These are phyloP conservation scores for Aspergillus bertholletiae DNA, from an alignment of 495 filamentous ascomycete genomes.

Conservation along the genomic window DNA sequence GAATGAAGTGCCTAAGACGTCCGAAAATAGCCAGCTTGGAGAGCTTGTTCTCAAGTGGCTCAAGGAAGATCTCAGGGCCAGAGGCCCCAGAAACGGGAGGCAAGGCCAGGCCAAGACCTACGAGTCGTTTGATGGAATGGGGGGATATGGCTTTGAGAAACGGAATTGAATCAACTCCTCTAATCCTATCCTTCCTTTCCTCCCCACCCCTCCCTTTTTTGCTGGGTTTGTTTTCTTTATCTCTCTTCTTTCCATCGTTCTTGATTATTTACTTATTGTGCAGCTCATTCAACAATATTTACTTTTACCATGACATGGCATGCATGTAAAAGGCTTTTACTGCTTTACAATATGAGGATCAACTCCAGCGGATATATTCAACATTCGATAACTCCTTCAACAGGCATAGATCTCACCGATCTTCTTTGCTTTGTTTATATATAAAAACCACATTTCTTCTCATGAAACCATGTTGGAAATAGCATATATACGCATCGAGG, in stretches of 20 bases:
- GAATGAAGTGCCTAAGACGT: constrained; percentile 37
- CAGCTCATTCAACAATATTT: constrained; percentile 31
- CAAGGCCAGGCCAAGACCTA: constrained; percentile 70
- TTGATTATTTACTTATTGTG: constrained; percentile 3
- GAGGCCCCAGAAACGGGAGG: constrained; percentile 68
- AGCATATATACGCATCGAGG: constrained; percentile 69
- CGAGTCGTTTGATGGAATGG: constrained; percentile 57
- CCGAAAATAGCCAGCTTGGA: constrained; percentile 69
- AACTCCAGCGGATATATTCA: constrained; percentile 27
- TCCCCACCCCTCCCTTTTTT: constrained; percentile 5
- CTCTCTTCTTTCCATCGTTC: constrained; percentile 6
- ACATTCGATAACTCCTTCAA: constrained; percentile 30
- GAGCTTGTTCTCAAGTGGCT: constrained; percentile 87
- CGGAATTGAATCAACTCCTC: constrained; percentile 25
- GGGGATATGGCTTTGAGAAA: constrained; percentile 80
- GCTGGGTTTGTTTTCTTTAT: constrained; percentile 1
- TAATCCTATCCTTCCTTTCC: constrained; percentile 2
- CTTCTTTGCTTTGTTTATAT: constrained; percentile 13
- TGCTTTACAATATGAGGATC: constrained; percentile 13
- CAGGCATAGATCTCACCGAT: constrained; percentile 23
- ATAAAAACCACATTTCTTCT: constrained; percentile 13
- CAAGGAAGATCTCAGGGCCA: constrained; percentile 72
- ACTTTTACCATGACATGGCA: constrained; percentile 27
- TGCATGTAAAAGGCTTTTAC: constrained; percentile 22
- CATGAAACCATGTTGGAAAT: constrained; percentile 38